Conservation (phyloP, 106 monocot species). For the Allium sativum region DNA sequence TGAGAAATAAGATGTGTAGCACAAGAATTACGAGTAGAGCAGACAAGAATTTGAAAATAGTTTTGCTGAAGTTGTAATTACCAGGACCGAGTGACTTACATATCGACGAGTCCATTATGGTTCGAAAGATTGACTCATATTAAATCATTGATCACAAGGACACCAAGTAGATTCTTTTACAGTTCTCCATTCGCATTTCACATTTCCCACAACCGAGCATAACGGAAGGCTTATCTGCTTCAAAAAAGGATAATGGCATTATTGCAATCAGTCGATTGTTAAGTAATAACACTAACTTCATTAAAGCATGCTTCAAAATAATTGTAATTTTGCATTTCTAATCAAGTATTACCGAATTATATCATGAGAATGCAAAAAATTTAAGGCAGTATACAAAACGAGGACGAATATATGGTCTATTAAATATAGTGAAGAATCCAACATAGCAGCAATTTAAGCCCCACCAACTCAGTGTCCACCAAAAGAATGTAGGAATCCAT, state of each 20-base stretch:
- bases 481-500: too few species aligned
- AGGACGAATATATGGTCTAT: too few species aligned
- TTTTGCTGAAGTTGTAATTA: too few species aligned
- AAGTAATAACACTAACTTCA: too few species aligned
- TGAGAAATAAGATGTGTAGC: slow-evolving; percentile 24
- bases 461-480: too few species aligned
- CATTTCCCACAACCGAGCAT: not conserved
- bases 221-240: not conserved
- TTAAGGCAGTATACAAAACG: too few species aligned
- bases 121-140: slow-evolving; percentile 1
- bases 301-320: too few species aligned
- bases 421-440: too few species aligned
- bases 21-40: slow-evolving; percentile 25
- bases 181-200: not conserved
- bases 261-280: not conserved
- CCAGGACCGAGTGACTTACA: slow-evolving; percentile 8
- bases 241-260: not conserved
- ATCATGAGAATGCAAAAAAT: too few species aligned
- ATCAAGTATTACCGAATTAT: too few species aligned
- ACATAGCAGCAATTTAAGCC: too few species aligned
- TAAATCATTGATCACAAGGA: not conserved
- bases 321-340: too few species aligned
- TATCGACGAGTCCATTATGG: slow-evolving; percentile 14
- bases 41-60: slow-evolving; percentile 20
- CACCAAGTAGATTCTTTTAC: not conserved